Conservation (phyloP, 768 basidiomycete species). For the Crucibulum laeve region DNA sequence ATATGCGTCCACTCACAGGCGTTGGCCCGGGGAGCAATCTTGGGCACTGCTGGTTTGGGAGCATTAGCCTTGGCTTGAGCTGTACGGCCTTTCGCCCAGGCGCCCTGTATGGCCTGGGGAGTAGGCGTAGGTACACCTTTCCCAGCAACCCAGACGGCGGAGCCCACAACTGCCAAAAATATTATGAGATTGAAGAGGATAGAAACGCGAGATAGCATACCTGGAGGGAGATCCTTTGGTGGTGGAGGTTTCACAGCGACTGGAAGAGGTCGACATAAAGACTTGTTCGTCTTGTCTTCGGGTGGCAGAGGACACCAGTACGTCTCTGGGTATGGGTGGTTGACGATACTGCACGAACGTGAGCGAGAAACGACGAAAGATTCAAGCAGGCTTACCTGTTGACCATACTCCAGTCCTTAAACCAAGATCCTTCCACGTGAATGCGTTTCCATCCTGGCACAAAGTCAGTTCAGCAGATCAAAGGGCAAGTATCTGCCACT, state of each 20-base stretch:
- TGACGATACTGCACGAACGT: constrained; percentile 17
- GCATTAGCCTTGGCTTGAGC: neutral
- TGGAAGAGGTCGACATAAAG: constrained; percentile 41
- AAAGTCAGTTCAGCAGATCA: neutral
- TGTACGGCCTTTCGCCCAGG: constrained; percentile 12
- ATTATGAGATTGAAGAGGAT: no score
- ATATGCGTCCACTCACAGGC: constrained; percentile 1
- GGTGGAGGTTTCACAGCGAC: constrained; percentile 26
- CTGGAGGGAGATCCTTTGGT: constrained; percentile 15
- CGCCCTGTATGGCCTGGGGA: constrained; percentile 9
- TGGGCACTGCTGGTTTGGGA: no score
- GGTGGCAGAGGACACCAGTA: constrained; percentile 33
- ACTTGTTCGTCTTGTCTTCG: constrained; percentile 40
- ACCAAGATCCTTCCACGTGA: constrained; percentile 36
- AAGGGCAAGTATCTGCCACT: constrained; percentile 7
- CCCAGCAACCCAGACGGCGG: constrained; percentile 25
- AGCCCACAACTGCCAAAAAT: constrained; percentile 29
- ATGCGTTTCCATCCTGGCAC: constrained; percentile 47
- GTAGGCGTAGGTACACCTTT: constrained; percentile 13
- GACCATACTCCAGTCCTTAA: constrained; percentile 29
- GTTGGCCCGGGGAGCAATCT: no score
- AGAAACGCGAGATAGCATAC: no score
- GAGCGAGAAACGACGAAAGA: constrained; percentile 1
- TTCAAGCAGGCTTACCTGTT: constrained; percentile 22
- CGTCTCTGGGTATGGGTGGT: constrained; percentile 35